Base-by-base conservation (phyloP, 306 rosid species). In the Glycine soja region DNA sequence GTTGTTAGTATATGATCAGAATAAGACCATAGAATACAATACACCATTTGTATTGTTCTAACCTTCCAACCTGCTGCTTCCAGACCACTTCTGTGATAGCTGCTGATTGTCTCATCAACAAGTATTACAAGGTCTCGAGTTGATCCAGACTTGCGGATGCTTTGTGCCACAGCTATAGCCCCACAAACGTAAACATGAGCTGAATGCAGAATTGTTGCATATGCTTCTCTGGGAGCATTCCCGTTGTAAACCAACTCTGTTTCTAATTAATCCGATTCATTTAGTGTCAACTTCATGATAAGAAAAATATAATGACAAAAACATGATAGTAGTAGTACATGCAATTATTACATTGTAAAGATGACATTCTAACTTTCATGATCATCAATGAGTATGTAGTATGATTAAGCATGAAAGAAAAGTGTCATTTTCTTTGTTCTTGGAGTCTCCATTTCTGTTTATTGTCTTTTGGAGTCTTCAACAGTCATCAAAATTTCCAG, bases 51-150 rank as follows among this genome's bases (percentile, higher is more conserved):
- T 16, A 95, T 95, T 16, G 88, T 87, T 77, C 92, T 93, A 12
- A 95, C 85, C 80, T 91, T 93, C 99, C 99, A 93, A 6, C 99
- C 99, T 14, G 99, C 98, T 54, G 96, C 94, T 79, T 92, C 94
- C 32, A 95, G 93, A 24, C 99, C 98, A 76, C 97, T 93, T 80
- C 85, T 86, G 81, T 95, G 97, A 71, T 95, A 93, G 7, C 84
- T 86, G 58, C 93, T 87, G 80, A 95, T 93, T 2, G 98, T 89
- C 80, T 91, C 91, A 40, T 95, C 99, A 16, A 93, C 99, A 24
- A 95, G 96, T 74, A 93, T 95, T 16, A 95, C 94, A 18, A 95
- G 96, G 89, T 93, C 99, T 68, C 97, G 77, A 1, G 88, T 89
- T 6, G 99, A 95, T 38, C 99, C 97, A 0, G 94, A 87, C 96